Conservation (phyloP, 108 stramenopile genomes). For the Nannochloropsis granulata region DNA sequence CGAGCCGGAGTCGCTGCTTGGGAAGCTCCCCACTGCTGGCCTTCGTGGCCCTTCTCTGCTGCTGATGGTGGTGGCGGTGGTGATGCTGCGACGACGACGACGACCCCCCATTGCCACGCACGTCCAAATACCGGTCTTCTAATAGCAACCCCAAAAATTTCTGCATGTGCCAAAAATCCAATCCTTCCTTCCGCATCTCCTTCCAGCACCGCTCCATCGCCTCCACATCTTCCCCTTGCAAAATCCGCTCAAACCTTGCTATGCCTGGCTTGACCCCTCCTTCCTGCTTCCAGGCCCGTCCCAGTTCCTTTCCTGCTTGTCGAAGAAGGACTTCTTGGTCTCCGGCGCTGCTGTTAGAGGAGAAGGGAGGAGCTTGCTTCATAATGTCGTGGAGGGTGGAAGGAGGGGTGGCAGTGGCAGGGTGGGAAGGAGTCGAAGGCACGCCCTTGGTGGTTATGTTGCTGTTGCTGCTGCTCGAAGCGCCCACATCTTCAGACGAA, state of each 20-base stretch:
- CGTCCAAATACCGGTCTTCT: background rate
- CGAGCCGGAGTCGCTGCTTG: background rate
- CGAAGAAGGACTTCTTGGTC: background rate
- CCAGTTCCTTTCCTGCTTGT: background rate
- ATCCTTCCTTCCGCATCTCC: background rate
- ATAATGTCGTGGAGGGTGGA: too few species aligned
- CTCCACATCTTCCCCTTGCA: background rate
- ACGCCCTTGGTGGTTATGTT: background rate
- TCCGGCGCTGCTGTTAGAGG: background rate
- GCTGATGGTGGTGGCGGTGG: too few species aligned
- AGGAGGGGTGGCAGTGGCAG: background rate
- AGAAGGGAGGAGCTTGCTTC: too few species aligned
- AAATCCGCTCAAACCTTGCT: background rate
- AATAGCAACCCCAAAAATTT: background rate
- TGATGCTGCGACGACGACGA: background rate
- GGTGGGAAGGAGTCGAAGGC: background rate
- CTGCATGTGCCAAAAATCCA: background rate
- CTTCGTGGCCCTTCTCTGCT: background rate
- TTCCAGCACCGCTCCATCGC: background rate
- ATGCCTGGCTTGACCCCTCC: background rate
- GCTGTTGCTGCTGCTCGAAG: background rate
- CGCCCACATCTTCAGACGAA: background rate
- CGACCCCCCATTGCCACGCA: background rate
- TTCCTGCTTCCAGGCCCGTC: background rate
- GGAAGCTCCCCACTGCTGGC: background rate